A percentile compares a stretch with the other conserved stretches of the same genome.
These are phyloP conservation scores for Cercospora sesami DNA, from an alignment of 2,329 filamentous ascomycete species.

Conservation along the genomic window DNA sequence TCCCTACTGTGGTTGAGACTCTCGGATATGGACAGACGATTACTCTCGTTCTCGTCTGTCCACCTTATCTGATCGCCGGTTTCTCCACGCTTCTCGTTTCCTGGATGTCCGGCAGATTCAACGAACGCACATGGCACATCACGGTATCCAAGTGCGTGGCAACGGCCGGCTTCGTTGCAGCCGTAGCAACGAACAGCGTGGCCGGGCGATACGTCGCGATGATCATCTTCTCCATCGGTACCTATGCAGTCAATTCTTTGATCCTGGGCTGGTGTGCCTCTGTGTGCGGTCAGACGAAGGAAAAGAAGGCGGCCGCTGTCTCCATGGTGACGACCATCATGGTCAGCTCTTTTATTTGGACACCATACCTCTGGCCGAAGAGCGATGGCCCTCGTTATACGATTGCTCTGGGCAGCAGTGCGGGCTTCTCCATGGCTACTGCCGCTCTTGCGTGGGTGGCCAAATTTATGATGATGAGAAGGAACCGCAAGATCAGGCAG, in stretches of 20 bases:
- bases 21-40: constrained; percentile 50
- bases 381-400: background rate
- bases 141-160: constrained; percentile 10
- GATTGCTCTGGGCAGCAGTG: constrained; percentile 2
- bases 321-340: background rate
- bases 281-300: background rate
- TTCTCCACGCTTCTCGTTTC: constrained; percentile 5
- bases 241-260: background rate
- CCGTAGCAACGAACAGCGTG: background rate
- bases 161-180: constrained; percentile 6
- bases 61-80: constrained; percentile 13
- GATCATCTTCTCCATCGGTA: constrained; percentile 6
- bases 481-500: background rate
- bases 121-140: constrained; percentile 17
- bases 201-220: background rate
- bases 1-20: constrained; percentile 48
- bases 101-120: constrained; percentile 6
- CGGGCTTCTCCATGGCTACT: constrained; percentile 6
- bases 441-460: background rate
- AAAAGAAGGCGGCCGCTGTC: constrained; percentile 4
- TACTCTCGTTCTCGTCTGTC: constrained; percentile 5
- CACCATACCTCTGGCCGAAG: constrained; percentile 9
- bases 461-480: constrained; percentile 3
- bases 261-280: background rate
- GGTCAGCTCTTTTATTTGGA: constrained; percentile 5